Evolutionary conservation across 2,329 filamentous ascomycete genomes (phyloP), one percentile per base, ranked within the genome.

Genomic region (Chaetomiaceae sp.): DNA sequence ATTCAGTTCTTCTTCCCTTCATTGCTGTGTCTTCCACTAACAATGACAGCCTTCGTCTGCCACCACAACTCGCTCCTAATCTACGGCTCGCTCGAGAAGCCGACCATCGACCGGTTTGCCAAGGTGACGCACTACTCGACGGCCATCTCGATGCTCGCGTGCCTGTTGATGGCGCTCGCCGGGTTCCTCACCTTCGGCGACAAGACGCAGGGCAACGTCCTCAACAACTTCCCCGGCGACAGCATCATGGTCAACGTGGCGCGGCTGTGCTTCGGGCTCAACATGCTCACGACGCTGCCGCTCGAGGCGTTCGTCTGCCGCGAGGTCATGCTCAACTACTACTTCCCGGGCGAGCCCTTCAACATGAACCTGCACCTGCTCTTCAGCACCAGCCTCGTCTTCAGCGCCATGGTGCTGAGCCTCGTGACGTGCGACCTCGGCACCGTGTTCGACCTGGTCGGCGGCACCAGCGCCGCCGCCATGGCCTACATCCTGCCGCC

Each of bases 21-120:
- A 19, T 9, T 8, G 12, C 17, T 37, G 12, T 15, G 7, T 15
- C 20, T 37, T 4, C 36, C 33, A 37, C n/a, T 12, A 7, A 3
- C n/a, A n/a, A 8, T 18, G 17, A 4, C 48, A 77, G 80, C 80
- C 40, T 84, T 84, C 53, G 80, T 84, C 54, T 84, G 80, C 65
- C 80, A 98, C 64, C 93, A 98, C 71, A 98, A 98, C 70, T 95
- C 88, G 42, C 83, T 98, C 50, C 76, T 98, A 46, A 98, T 98
- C 63, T 98, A 98, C 68, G 91, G 91, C 56, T 97, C 91, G 3
- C 78, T 98, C 52, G 84, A 86, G 58, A 96, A 86, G 42, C 93
- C 93, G 1, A 98, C 93, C 1, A 85, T 98, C 58, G 90, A 97
- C 72, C 88, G 94, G 53, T 98, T 98, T 70, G 76, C 89, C 30